Conservation (phyloP, 2,329 filamentous ascomycete genomes). For the Fusarium buxicola region DNA sequence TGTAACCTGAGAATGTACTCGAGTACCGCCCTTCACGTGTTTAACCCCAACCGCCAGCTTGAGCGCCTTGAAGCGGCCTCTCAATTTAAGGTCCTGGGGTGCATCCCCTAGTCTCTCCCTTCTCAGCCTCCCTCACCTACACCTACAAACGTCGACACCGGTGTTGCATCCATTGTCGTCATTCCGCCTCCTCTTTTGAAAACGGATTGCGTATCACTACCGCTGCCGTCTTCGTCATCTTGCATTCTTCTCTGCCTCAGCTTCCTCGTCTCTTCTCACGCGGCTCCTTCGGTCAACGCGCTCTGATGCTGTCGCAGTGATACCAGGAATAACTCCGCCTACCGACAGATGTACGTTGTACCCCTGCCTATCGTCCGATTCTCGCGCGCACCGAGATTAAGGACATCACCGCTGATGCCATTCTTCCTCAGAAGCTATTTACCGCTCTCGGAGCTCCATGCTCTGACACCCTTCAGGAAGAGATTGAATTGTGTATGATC, state of each 20-base stretch:
- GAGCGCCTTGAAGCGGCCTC: conserved; percentile 4
- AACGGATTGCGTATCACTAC: conserved; percentile 9
- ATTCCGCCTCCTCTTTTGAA: conserved; percentile 24
- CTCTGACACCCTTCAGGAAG: not conserved
- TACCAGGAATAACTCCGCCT: conserved; percentile 12
- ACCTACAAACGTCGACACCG: not conserved
- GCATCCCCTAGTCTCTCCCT: not conserved
- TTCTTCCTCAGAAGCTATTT: conserved; percentile 13
- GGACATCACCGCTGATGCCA: conserved; percentile 22
- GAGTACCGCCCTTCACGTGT: conserved; percentile 26
- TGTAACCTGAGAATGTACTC: conserved; percentile 3
- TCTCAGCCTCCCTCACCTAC: conserved; percentile 8
- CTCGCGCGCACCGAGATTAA: conserved; percentile 18
- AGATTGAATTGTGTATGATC: conserved; percentile 4
- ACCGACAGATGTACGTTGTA: conserved; percentile 17
- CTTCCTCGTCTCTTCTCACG: not conserved
- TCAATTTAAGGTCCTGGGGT: conserved; percentile 2
- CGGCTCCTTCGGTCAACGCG: conserved; percentile 6
- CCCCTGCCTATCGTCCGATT: conserved; percentile 43
- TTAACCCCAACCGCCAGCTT: conserved; percentile 25
- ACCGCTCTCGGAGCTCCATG: not conserved
- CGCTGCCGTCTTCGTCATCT: conserved; percentile 8
- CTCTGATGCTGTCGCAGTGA: conserved; percentile 13
- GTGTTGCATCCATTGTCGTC: conserved; percentile 30
- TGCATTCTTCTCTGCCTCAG: conserved; percentile 3